Evolutionary conservation across 2,329 filamentous ascomycete genomes (phyloP), one percentile per base, ranked within the genome.

Genomic region (Ceratocystis diversiconidia): DNA sequence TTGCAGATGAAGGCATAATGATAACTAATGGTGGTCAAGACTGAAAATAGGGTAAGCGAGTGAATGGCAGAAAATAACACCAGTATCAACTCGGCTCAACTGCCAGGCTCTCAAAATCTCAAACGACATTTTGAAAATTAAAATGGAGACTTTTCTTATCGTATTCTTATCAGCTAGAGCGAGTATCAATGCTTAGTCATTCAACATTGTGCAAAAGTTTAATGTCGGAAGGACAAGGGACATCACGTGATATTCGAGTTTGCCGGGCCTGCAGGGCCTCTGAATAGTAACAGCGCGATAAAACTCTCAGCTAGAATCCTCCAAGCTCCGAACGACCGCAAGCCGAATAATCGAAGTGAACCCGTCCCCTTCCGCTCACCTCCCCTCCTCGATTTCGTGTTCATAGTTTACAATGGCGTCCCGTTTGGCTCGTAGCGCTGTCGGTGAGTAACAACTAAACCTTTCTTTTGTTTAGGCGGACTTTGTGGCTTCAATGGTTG

Each of bases 371-470:
- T 41, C 66, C 43, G 36, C 28, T 63, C 57, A 32, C 62, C n/a
- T 52, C 41, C 36, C 43, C 46, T 50, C 79, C 75, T 79, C 77
- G 36, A 12, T 41, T 41, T 41, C 81, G 52, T 57, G 52, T 57
- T 80, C 77, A 65, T 64, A 66, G 55, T 48, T 78, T 83, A 89
- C 82, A 88, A 97, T 97, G 92, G 92, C 92, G 84, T 96, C 90
- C 80, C 90, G 92, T 84, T 85, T 97, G 82, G 90, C 88, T 85
- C 91, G 89, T 85, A 92, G 86, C 84, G 90, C 91, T 81, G 82
- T 92, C 80, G 89, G 92, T 97, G 86, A 78, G 90, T 86, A 64
- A 22, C 22, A 64, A n/a, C 19, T 50, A 17, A 60, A 19, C 28
- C 32, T 55, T 52, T 36, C n/a, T n/a, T 41, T 60, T 25, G 43